phyloP scores from a whole-genome alignment of 805 yeast species.

The Komagataella phaffii region DNA sequence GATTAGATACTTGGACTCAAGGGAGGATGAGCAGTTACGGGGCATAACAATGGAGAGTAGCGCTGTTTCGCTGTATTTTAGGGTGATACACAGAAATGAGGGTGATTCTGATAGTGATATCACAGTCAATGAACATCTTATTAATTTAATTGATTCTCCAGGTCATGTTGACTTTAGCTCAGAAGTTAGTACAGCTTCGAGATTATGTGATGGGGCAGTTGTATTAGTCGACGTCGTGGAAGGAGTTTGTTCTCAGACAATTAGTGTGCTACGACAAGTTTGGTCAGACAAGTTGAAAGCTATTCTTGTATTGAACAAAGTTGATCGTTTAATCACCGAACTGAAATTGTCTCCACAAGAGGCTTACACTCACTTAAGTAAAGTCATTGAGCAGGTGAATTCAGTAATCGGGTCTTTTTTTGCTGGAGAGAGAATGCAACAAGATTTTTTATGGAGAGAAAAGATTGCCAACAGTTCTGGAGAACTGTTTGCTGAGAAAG shows the following conservation, averaged over 20 bases:
- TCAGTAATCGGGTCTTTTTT: constrained; percentile 88
- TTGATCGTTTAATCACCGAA: constrained; percentile 77
- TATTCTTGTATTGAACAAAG: constrained; percentile 76
- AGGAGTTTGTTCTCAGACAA: constrained; percentile 96
- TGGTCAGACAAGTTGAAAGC: constrained; percentile 92
- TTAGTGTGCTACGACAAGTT: constrained; percentile 86
- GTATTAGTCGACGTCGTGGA: constrained; percentile 94
- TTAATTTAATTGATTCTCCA: constrained; percentile 93
- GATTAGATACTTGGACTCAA: constrained; percentile 79
- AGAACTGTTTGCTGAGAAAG: constrained; percentile 55
- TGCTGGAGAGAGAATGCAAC: constrained; percentile 87
- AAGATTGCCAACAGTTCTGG: constrained; percentile 21
- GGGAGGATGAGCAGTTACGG: constrained; percentile 91
- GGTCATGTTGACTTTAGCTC: constrained; percentile 98
- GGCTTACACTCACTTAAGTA: constrained; percentile 69
- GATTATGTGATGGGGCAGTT: constrained; percentile 94
- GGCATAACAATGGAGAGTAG: constrained; percentile 98
- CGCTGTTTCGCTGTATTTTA: constrained; percentile 87
- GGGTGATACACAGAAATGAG: constrained; percentile 37
- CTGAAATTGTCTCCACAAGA: constrained; percentile 72
- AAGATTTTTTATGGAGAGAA: constrained; percentile 69
- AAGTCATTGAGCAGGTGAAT: constrained; percentile 84
- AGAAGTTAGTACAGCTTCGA: constrained; percentile 91
- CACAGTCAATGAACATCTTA: constrained; percentile 60
- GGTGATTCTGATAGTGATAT: constrained; percentile 5